Percentiles rank a stretch among this genome's conserved stretches.
These are phyloP conservation scores for Nigrospora osmanthi DNA, from an alignment of 2,329 filamentous ascomycete genomes.

Conservation along the genomic window DNA sequence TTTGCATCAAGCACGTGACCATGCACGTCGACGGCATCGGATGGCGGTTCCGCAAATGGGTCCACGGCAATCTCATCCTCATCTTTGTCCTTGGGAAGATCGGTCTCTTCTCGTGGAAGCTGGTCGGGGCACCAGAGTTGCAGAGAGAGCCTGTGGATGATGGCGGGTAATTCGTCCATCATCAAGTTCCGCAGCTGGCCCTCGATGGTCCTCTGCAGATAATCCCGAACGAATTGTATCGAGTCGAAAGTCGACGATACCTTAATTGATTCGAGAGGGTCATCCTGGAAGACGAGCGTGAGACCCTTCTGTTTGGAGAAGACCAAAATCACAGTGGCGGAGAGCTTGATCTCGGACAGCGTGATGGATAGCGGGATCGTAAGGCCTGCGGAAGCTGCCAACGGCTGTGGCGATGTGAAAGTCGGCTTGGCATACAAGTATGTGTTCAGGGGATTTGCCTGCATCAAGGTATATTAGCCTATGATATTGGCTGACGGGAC, in stretches of 20 bases:
- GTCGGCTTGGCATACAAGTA: constrained; percentile 85
- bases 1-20: constrained; percentile 70
- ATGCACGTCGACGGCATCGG: constrained; percentile 74
- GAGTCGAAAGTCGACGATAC: constrained; percentile 98
- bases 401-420: constrained; percentile 86
- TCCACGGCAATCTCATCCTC: constrained; percentile 59
- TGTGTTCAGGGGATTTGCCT: constrained; percentile 94
- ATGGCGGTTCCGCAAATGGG: constrained; percentile 72
- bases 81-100: constrained; percentile 38
- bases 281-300: constrained; percentile 95
- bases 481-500: constrained; percentile 18
- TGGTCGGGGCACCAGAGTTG: constrained; percentile 88
- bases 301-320: constrained; percentile 97
- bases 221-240: constrained; percentile 96
- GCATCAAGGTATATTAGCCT: constrained; percentile 37
- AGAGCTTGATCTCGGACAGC: constrained; percentile 88
- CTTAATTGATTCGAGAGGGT: constrained; percentile 94
- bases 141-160: constrained; percentile 87
- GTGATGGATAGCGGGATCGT: constrained; percentile 98
- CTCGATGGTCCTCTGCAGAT: constrained; percentile 93
- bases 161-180: constrained; percentile 96
- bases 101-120: constrained; percentile 56
- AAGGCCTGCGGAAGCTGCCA: constrained; percentile 83
- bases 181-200: constrained; percentile 85
- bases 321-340: constrained; percentile 93